Evolutionary conservation across 495 filamentous ascomycete species (phyloP).

Genomic region (Penicillium fimorum): DNA sequence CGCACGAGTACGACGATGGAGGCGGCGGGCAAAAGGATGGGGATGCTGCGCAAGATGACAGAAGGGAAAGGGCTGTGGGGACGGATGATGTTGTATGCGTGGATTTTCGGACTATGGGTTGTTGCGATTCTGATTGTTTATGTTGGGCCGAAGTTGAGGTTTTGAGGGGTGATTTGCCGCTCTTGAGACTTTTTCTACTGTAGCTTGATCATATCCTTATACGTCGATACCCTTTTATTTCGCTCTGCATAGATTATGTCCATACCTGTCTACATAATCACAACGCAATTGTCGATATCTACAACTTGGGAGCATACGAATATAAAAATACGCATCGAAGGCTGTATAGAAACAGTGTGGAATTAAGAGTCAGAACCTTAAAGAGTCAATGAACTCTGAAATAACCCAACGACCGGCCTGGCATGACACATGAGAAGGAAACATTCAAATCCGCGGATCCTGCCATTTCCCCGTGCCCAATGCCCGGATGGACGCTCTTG

Average conservation of each 20-base stretch:
- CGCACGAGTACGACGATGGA: slow-evolving; percentile 72
- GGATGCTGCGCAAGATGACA: slow-evolving; percentile 66
- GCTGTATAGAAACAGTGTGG: neutral
- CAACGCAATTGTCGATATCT: neutral
- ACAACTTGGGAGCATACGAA: neutral
- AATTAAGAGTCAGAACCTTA: slow-evolving; percentile 26
- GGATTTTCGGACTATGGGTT: slow-evolving; percentile 77
- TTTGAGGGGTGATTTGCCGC: slow-evolving; percentile 44
- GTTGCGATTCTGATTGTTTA: slow-evolving; percentile 72
- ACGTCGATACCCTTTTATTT: slow-evolving; percentile 4
- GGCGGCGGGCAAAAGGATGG: slow-evolving; percentile 71
- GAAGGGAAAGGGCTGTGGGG: slow-evolving; percentile 90
- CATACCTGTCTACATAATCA: neutral
- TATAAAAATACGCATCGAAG: neutral
- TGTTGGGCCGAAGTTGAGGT: slow-evolving; percentile 80
- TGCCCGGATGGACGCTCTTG: slow-evolving; percentile 28
- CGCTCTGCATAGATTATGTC: neutral
- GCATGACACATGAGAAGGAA: slow-evolving; percentile 46
- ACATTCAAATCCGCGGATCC: slow-evolving; percentile 41
- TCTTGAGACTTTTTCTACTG: slow-evolving; percentile 1
- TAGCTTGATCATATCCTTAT: neutral
- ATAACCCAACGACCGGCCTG: slow-evolving; percentile 42
- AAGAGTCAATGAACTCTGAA: slow-evolving; percentile 36
- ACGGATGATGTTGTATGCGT: slow-evolving; percentile 76
- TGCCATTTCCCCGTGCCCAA: slow-evolving; percentile 34